phyloP scores from a whole-genome alignment of 1,284 basidiomycete genomes.

The Apiotrichum akiyoshidainum region DNA sequence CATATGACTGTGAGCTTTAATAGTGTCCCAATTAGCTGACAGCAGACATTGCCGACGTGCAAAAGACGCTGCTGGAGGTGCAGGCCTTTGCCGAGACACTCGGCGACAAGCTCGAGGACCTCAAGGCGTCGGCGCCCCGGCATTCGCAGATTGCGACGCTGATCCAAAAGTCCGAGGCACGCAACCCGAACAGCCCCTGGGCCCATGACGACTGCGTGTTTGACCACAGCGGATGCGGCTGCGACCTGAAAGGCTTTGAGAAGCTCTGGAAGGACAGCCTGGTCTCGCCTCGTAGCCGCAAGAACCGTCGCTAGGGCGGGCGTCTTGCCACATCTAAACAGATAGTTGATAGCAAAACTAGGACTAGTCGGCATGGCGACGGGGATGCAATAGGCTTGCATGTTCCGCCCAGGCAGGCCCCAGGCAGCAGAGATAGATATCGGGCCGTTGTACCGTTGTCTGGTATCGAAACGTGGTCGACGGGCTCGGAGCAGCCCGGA shows the following conservation, averaged over 20 bases:
- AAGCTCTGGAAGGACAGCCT: not conserved
- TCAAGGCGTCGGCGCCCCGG: not conserved
- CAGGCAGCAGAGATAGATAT: too few species aligned
- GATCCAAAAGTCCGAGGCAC: not conserved
- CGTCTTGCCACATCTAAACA: not conserved
- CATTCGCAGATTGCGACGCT: not conserved
- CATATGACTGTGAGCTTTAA: not conserved
- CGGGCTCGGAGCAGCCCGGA: too few species aligned
- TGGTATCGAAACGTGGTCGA: too few species aligned
- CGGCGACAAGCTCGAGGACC: not conserved
- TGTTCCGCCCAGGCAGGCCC: too few species aligned
- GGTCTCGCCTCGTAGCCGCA: not conserved
- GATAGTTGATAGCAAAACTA: too few species aligned
- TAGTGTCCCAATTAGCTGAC: not conserved
- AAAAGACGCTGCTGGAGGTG: not conserved
- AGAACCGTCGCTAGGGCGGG: not conserved
- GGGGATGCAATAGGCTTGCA: too few species aligned
- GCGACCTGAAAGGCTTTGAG: not conserved
- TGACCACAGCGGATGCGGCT: not conserved
- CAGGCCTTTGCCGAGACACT: not conserved
- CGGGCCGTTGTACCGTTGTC: too few species aligned
- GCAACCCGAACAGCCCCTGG: not conserved
- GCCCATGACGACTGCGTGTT: conserved; percentile 2
- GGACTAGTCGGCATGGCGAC: too few species aligned
- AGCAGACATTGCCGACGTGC: not conserved